These are phyloP conservation scores for Trichocladium uniseriatum DNA, from an alignment of 495 filamentous ascomycete genomes.

Conservation along the genomic window DNA sequence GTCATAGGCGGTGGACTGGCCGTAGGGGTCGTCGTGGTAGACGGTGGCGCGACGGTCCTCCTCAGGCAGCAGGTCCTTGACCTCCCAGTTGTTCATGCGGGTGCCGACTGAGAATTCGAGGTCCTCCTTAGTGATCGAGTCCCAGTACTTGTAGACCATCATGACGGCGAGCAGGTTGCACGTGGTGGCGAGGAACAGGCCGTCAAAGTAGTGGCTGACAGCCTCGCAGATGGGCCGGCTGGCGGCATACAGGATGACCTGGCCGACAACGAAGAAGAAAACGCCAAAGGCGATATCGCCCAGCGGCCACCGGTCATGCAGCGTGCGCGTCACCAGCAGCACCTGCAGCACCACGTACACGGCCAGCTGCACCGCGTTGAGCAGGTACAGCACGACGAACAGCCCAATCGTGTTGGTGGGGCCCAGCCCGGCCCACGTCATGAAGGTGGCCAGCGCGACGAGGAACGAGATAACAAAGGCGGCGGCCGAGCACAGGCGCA, in stretches of 20 bases:
- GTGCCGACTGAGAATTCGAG: conserved; percentile 95
- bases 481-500: conserved; percentile 62
- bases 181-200: conserved; percentile 87
- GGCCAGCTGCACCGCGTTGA: conserved; percentile 77
- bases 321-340: conserved; percentile 76
- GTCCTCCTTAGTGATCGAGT: conserved; percentile 97
- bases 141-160: conserved; percentile 99
- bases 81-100: conserved; percentile 95
- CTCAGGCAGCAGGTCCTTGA: conserved; percentile 87
- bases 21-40: conserved; percentile 57
- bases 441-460: conserved; percentile 86
- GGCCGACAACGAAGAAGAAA: conserved; percentile 85
- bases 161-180: conserved; percentile 93
- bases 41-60: conserved; percentile 72
- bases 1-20: conserved; percentile 35
- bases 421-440: conserved; percentile 75
- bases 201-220: conserved; percentile 89
- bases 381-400: conserved; percentile 85
- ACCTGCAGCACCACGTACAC: conserved; percentile 86
- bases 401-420: conserved; percentile 80
- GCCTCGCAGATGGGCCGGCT: conserved; percentile 75
- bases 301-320: conserved; percentile 92
- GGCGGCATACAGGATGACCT: conserved; percentile 87
- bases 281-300: conserved; percentile 89
- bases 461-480: conserved; percentile 86